phyloP scores from a whole-genome alignment of 1,284 basidiomycete genomes.

The Sphagnurus paluster region DNA sequence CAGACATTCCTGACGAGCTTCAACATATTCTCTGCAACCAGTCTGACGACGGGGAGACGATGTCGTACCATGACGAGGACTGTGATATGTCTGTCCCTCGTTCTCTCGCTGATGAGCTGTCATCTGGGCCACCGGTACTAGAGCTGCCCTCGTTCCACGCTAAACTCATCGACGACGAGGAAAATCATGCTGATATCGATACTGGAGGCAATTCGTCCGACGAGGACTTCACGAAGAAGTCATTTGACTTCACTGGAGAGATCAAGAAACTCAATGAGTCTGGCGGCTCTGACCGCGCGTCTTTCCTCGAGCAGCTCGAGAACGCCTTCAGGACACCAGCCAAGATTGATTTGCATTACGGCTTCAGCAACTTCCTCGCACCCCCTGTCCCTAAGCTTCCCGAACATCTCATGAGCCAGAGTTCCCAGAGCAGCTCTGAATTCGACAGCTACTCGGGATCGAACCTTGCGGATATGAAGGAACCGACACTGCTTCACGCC shows the following conservation, averaged over 20 bases:
- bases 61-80: constrained; percentile 36
- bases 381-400: constrained; percentile 47
- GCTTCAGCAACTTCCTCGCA: constrained; percentile 37
- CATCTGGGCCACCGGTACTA: constrained; percentile 17
- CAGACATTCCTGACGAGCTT: constrained; percentile 75
- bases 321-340: constrained; percentile 75
- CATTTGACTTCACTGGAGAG: constrained; percentile 87
- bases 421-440: constrained; percentile 17
- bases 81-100: constrained; percentile 36
- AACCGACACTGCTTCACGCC: constrained; percentile 21
- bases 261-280: constrained; percentile 68
- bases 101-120: constrained; percentile 38
- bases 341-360: constrained; percentile 56
- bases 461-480: constrained; percentile 23
- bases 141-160: constrained; percentile 45
- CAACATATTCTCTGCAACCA: constrained; percentile 58
- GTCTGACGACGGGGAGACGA: constrained; percentile 46
- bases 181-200: constrained; percentile 46
- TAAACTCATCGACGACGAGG: constrained; percentile 44
- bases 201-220: constrained; percentile 39
- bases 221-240: constrained; percentile 71
- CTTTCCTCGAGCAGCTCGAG: constrained; percentile 83
- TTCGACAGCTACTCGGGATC: constrained; percentile 24
- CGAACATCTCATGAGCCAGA: constrained; percentile 11
- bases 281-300: constrained; percentile 64